Conservation (phyloP, 1,284 basidiomycete genomes). For the Mycosarcoma maydis region DNA sequence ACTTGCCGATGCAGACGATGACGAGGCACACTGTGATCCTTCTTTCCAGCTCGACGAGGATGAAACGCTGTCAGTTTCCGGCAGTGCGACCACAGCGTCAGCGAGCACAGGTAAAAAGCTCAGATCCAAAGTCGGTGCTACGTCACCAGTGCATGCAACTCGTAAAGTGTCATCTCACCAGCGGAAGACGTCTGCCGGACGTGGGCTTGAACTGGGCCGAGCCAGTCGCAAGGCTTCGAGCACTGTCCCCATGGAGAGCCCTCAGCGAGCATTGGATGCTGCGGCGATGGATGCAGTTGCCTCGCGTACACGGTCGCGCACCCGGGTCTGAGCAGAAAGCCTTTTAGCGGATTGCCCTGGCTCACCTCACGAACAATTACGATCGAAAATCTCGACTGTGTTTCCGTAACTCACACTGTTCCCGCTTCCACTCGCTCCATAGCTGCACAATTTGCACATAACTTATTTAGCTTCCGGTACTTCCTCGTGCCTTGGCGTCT, state of each 20-base stretch:
- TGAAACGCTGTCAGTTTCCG: constrained; percentile 6
- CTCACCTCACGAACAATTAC: no score
- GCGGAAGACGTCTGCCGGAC: constrained; percentile 16
- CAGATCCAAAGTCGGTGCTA: background rate
- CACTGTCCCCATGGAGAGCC: background rate
- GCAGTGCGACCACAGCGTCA: background rate
- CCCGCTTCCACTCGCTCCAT: no score
- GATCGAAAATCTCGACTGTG: no score
- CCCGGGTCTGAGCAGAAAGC: constrained; percentile 22
- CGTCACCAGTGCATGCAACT: background rate
- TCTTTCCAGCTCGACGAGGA: constrained; percentile 3
- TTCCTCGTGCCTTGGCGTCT: no score
- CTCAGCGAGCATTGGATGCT: constrained; percentile 4
- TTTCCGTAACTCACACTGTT: no score
- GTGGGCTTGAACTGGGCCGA: constrained; percentile 3
- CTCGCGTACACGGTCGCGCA: constrained; percentile 34
- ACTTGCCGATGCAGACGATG: constrained; percentile 26
- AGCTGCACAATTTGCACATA: no score
- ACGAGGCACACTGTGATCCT: constrained; percentile 11
- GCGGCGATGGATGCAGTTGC: constrained; percentile 22
- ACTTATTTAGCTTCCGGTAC: no score
- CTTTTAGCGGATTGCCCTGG: no score
- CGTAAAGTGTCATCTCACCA: constrained; percentile 27
- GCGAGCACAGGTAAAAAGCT: constrained; percentile 16
- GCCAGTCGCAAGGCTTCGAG: constrained; percentile 19